A percentile compares a stretch with the other conserved stretches of the same genome.
Conservation (phyloP, 2,329 filamentous ascomycete species). For the Epichloe glyceriae region DNA sequence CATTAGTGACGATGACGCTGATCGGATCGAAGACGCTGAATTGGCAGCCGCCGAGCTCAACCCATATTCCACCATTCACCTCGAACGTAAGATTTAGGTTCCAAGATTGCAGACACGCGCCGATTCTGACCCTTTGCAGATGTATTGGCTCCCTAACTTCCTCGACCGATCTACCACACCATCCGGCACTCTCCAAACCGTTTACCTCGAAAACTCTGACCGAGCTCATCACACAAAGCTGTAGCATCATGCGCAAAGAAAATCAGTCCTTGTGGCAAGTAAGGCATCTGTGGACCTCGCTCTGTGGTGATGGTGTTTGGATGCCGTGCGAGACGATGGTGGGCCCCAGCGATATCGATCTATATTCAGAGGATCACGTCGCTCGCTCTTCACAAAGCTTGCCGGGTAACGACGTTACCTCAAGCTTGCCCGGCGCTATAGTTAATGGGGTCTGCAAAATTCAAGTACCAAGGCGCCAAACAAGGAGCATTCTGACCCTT, state of each 20-base stretch:
- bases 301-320: constrained; percentile 65
- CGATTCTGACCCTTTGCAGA: constrained; percentile 33
- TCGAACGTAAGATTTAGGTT: constrained; percentile 46
- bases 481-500: not conserved
- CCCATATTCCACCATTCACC: constrained; percentile 57
- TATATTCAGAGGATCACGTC: constrained; percentile 38
- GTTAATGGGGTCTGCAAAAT: constrained; percentile 13
- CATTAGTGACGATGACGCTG: constrained; percentile 59
- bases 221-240: constrained; percentile 56
- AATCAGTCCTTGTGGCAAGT: constrained; percentile 60
- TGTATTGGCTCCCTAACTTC: constrained; percentile 60
- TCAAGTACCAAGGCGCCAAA: not conserved
- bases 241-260: constrained; percentile 62
- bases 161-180: constrained; percentile 59
- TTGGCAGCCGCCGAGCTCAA: constrained; percentile 55
- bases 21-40: constrained; percentile 46
- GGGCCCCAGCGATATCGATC: constrained; percentile 39
- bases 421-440: constrained; percentile 3
- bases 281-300: constrained; percentile 57
- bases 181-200: constrained; percentile 61
- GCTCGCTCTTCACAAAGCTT: constrained; percentile 23
- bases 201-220: constrained; percentile 63
- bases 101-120: not conserved
- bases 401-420: constrained; percentile 11
- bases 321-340: constrained; percentile 47